phyloP scores from a whole-genome alignment of 345 rosid species.

The Boechera stricta region DNA sequence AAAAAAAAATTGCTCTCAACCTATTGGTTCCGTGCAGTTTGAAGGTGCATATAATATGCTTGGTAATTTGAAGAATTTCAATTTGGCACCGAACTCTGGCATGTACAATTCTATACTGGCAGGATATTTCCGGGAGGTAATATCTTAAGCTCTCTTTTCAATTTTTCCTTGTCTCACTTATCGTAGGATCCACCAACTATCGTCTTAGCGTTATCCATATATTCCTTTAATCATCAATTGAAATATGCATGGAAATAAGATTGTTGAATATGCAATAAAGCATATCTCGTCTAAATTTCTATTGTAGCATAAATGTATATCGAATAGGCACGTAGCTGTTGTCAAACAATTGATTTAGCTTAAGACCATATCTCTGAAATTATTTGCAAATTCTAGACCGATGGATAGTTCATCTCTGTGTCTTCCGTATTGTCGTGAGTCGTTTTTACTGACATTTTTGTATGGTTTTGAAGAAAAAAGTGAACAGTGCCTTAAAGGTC shows the following conservation, averaged over 20 bases:
- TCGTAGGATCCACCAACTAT: conserved; percentile 14
- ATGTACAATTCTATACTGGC: conserved; percentile 82
- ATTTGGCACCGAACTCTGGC: conserved; percentile 58
- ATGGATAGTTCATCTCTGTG: conserved; percentile 11
- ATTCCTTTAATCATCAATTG: not conserved
- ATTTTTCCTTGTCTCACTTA: conserved; percentile 1
- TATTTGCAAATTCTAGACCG: not conserved
- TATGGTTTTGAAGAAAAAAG: conserved; percentile 62
- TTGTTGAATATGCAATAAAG: conserved; percentile 15
- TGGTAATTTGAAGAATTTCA: conserved; percentile 61
- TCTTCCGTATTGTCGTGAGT: not conserved
- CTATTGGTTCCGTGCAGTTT: conserved; percentile 55
- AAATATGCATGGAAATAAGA: conserved; percentile 19
- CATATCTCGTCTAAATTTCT: conserved; percentile 7
- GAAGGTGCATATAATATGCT: conserved; percentile 78
- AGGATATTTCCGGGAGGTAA: conserved; percentile 84
- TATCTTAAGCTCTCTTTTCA: conserved; percentile 18
- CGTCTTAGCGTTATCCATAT: not conserved
- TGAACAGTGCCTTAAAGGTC: conserved; percentile 57
- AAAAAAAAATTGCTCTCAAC: conserved; percentile 2
- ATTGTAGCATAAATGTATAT: conserved; percentile 12
- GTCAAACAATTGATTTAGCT: not conserved
- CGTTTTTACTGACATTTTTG: conserved; percentile 17
- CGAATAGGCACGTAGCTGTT: not conserved
- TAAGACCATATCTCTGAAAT: conserved; percentile 27